Percentiles rank a stretch among this genome's conserved stretches.
phyloP scores from a whole-genome alignment of 1,284 basidiomycete species.

The Heterobasidion occidentale region DNA sequence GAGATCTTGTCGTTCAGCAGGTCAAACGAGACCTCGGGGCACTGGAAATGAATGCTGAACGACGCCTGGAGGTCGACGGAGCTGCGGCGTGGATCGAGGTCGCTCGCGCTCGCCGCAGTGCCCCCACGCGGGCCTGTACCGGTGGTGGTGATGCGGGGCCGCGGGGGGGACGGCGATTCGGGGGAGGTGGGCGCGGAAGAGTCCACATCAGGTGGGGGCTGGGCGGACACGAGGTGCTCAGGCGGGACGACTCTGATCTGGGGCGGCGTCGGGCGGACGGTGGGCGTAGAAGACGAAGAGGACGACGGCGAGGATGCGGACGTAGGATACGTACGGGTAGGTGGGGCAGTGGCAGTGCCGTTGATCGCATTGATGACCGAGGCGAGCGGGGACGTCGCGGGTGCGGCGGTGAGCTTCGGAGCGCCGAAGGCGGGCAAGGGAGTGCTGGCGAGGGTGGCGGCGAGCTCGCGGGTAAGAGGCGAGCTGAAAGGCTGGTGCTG shows the following conservation, averaged over 20 bases:
- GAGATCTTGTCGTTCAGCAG: conserved; percentile 57
- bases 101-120: neutral
- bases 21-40: conserved; percentile 54
- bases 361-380: conserved; percentile 29
- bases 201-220: neutral
- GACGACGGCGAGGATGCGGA: neutral
- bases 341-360: neutral
- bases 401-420: conserved; percentile 15
- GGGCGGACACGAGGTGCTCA: conserved; percentile 3
- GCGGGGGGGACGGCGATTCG: conserved; percentile 5
- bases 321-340: neutral
- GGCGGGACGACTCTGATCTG: conserved; percentile 10
- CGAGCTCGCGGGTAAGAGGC: neutral
- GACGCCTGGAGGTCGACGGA: conserved; percentile 54
- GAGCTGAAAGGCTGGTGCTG: neutral
- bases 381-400: conserved; percentile 23
- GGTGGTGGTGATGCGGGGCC: neutral
- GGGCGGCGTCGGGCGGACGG: neutral
- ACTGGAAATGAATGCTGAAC: conserved; percentile 49
- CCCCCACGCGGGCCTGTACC: neutral
- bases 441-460: neutral
- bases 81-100: conserved; percentile 28
- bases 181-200: neutral
- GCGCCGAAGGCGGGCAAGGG: conserved; percentile 2
- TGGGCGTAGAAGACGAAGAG: neutral